Evolutionary conservation across 768 basidiomycete species (phyloP), one percentile per base, ranked within the genome.

Genomic region (Tephrocybe sp.): DNA sequence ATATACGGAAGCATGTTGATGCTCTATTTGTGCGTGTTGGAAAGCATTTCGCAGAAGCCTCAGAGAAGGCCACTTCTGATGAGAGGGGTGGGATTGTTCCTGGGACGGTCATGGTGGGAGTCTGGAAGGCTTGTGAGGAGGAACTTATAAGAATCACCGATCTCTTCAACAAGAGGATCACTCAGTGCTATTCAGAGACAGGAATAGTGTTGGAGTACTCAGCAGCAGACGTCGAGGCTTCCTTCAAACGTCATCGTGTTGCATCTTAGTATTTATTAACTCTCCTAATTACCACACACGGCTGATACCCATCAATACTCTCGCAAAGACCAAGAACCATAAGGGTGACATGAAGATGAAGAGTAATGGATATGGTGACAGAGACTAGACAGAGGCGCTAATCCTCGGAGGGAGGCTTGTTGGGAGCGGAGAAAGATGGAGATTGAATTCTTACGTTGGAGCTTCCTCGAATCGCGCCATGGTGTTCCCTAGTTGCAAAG

Each of bases 121-220:
- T 96, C 2, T 97, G 94, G 94, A 89, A 82, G 62, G 85, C 91
- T 32, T 92, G 92, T 66, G 92, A 95, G 65, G 85, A 87, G 47
- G 92, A 94, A 60, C 64, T 97, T 51, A 66, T 87, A 54, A 78
- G 80, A 53, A 77, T 92, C 57, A 89, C 87, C 7, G 82, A 86
- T 55, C 67, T 79, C 39, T 92, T 89, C 68, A 65, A 64, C 43
- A 82, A 76, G 53, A 72, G 86, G 53, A 87, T 97, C 55, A 69
- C 75, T 10, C 83, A 87, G 62, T 91, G 92, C 62, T 98, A 96
- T 67, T 75, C 74, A 14, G 91, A 90, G 44, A 79, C 75, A 43
- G 86, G 88, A 1, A 66, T 89, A 22, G 68, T 76, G 7, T 66
- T 95, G 48, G 94, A 98, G 56, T 97, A 88, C 58, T 79, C 79